These are phyloP conservation scores for Abortiporus biennis DNA, from an alignment of 1,284 basidiomycete species.

Conservation along the genomic window DNA sequence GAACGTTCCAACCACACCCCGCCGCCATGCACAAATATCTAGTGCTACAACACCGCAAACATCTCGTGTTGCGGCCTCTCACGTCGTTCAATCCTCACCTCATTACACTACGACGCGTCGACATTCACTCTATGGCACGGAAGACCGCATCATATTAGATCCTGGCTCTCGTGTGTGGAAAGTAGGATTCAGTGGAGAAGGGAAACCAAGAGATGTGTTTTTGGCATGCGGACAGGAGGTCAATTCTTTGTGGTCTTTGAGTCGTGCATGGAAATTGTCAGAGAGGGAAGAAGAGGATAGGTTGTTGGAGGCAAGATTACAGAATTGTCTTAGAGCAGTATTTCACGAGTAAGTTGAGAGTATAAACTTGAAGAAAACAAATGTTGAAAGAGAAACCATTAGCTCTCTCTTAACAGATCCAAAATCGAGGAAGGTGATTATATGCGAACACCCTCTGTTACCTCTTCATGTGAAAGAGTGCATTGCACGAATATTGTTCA, in stretches of 20 bases:
- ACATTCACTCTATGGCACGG: slow-evolving; percentile 79
- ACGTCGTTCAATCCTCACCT: slow-evolving; percentile 59
- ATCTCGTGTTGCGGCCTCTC: slow-evolving; percentile 39
- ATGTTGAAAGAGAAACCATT: slow-evolving; percentile 17
- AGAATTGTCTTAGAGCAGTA: slow-evolving; percentile 65
- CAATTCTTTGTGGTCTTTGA: slow-evolving; percentile 53
- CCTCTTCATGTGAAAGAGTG: slow-evolving; percentile 85
- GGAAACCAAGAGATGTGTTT: slow-evolving; percentile 75
- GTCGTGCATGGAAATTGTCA: slow-evolving; percentile 43
- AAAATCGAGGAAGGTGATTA: slow-evolving; percentile 87
- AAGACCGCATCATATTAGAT: slow-evolving; percentile 82
- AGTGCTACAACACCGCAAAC: slow-evolving; percentile 46
- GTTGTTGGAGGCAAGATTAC: slow-evolving; percentile 62
- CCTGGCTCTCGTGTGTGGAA: slow-evolving; percentile 84
- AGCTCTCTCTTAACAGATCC: slow-evolving; percentile 91
- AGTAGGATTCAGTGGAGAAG: slow-evolving; percentile 86
- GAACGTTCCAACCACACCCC: slow-evolving; percentile 36
- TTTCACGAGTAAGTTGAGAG: slow-evolving; percentile 73
- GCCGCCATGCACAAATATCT: slow-evolving; percentile 27
- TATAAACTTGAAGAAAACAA: slow-evolving; percentile 6
- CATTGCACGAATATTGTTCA: slow-evolving; percentile 83
- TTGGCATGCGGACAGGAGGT: slow-evolving; percentile 39
- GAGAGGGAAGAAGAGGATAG: slow-evolving; percentile 68
- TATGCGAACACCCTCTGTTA: slow-evolving; percentile 86
- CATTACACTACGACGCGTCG: slow-evolving; percentile 73